Conservation (phyloP, 805 yeast genomes). For the Scheffersomyces spartinae region DNA sequence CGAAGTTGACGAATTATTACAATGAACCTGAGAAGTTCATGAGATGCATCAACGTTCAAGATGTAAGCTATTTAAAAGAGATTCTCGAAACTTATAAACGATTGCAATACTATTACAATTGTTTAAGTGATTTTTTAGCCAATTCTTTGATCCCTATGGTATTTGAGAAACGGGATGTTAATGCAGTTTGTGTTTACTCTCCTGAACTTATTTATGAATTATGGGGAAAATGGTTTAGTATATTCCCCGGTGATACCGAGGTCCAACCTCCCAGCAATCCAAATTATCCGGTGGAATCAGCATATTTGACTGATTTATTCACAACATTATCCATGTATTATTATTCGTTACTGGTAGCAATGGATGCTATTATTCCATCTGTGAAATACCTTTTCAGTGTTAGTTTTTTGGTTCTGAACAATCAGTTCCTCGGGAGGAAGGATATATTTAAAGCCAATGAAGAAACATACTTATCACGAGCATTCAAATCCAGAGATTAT, state of each 20-base stretch:
- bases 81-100: too few relatives aligned
- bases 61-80: too few relatives aligned
- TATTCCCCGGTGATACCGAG: slow-evolving; percentile 8
- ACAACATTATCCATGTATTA: slow-evolving; percentile 12
- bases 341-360: slow-evolving; percentile 10
- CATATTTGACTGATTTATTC: slow-evolving; percentile 7
- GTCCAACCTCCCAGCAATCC: background rate
- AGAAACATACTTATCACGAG: slow-evolving; percentile 1
- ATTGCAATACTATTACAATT: slow-evolving; percentile 9
- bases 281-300: slow-evolving; percentile 4
- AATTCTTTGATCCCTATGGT: slow-evolving; percentile 9
- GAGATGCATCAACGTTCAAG: too few relatives aligned
- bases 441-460: slow-evolving; percentile 3
- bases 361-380: slow-evolving; percentile 13
- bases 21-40: too few relatives aligned
- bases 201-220: slow-evolving; percentile 8
- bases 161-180: slow-evolving; percentile 5
- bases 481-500: slow-evolving; percentile 6
- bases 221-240: slow-evolving; percentile 10
- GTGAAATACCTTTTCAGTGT: slow-evolving; percentile 11
- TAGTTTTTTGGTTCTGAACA: slow-evolving; percentile 9
- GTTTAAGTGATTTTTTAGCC: slow-evolving; percentile 8
- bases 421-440: slow-evolving; percentile 5
- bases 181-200: slow-evolving; percentile 10
- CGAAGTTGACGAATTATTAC: too few relatives aligned